These are phyloP conservation scores for Mycena rebaudengoi DNA, from an alignment of 768 basidiomycete species.

Conservation along the genomic window DNA sequence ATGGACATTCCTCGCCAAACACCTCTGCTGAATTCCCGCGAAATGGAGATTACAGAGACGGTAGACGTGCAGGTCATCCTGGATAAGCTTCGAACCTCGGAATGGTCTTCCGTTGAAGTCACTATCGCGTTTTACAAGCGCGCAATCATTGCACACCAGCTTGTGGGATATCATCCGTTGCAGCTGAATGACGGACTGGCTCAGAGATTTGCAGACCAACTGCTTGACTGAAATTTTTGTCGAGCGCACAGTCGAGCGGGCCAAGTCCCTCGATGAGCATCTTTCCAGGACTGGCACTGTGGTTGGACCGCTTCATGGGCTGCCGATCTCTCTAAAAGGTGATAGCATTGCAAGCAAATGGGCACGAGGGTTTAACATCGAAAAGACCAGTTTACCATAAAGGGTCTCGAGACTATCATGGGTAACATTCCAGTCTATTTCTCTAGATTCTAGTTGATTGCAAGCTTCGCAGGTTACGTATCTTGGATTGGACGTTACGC, in stretches of 20 bases:
- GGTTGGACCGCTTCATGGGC: slow-evolving; percentile 59
- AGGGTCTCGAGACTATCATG: slow-evolving; percentile 62
- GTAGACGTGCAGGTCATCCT: slow-evolving; percentile 53
- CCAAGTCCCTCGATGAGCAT: slow-evolving; percentile 58
- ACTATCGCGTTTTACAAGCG: slow-evolving; percentile 71
- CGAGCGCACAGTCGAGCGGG: slow-evolving; percentile 56
- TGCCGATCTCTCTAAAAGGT: slow-evolving; percentile 56
- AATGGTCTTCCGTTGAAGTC: slow-evolving; percentile 67
- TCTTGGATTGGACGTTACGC: slow-evolving; percentile 60
- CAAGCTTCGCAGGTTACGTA: slow-evolving; percentile 52
- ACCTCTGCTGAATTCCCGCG: slow-evolving; percentile 59
- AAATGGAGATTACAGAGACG: slow-evolving; percentile 69
- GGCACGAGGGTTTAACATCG: slow-evolving; percentile 25
- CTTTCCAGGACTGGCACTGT: slow-evolving; percentile 54
- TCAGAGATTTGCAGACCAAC: slow-evolving; percentile 43
- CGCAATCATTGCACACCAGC: slow-evolving; percentile 73
- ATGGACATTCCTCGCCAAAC: slow-evolving; percentile 55
- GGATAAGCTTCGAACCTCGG: slow-evolving; percentile 50
- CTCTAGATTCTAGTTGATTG: background rate
- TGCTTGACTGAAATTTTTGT: slow-evolving; percentile 69
- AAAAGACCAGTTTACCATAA: slow-evolving; percentile 65
- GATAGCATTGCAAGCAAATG: background rate
- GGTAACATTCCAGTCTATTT: slow-evolving; percentile 19
- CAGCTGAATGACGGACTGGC: background rate
- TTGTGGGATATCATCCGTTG: slow-evolving; percentile 46